phyloP scores from a whole-genome alignment of 129 eudicot species.

The Artemisia annua region DNA sequence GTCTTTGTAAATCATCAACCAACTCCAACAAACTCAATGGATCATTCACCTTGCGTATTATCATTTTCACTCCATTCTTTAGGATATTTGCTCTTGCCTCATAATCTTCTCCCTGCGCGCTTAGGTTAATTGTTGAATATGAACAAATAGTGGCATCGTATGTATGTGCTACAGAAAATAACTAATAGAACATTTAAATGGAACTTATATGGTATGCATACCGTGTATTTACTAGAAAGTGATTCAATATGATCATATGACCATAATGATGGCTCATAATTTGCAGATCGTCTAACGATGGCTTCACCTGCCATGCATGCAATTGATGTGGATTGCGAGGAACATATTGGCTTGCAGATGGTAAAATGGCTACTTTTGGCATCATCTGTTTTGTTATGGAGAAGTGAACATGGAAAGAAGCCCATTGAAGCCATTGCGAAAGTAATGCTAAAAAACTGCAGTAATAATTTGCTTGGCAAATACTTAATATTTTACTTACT shows the following conservation, averaged over 20 bases:
- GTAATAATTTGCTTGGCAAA: too few relatives aligned
- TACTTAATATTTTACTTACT: too few relatives aligned
- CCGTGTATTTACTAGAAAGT: constrained; percentile 15
- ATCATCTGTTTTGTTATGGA: background rate
- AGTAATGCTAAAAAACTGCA: too few relatives aligned
- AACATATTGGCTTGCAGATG: background rate
- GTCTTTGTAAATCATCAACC: background rate
- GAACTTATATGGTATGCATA: background rate
- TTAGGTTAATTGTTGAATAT: background rate
- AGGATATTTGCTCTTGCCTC: constrained; percentile 17
- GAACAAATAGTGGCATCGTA: too few relatives aligned
- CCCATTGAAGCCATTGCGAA: background rate
- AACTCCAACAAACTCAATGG: constrained; percentile 19
- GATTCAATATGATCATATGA: constrained; percentile 15
- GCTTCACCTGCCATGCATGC: background rate
- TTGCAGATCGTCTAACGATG: constrained; percentile 8
- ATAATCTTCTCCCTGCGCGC: constrained; percentile 28
- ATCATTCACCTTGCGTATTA: background rate
- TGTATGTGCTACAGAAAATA: too few relatives aligned
- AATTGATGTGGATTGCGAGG: constrained; percentile 5
- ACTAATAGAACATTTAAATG: background rate
- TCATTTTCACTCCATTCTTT: constrained; percentile 19
- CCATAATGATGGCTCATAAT: constrained; percentile 16
- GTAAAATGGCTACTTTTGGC: background rate
- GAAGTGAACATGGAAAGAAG: background rate